A percentile compares a stretch with the other conserved stretches of the same genome.
phyloP scores from a whole-genome alignment of 257 asterid genomes.

The Ilex asprella region DNA sequence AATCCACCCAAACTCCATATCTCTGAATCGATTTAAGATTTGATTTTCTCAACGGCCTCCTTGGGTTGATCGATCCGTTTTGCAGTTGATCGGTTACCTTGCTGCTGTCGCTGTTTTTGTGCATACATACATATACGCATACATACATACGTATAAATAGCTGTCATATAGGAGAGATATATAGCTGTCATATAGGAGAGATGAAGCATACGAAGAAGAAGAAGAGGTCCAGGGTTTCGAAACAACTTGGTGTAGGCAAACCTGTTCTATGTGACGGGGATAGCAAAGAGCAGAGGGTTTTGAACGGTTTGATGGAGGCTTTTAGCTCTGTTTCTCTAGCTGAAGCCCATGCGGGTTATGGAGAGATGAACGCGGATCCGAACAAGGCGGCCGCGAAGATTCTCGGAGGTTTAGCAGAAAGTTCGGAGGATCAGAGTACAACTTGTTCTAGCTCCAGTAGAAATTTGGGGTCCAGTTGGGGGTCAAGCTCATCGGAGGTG shows the following conservation, averaged over 20 bases:
- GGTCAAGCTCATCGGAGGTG: slow-evolving; percentile 24
- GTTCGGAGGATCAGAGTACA: slow-evolving; percentile 63
- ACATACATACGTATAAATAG: too few species aligned
- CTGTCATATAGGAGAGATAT: too few species aligned
- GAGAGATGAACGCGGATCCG: slow-evolving; percentile 40
- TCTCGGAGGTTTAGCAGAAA: slow-evolving; percentile 20
- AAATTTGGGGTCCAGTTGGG: slow-evolving; percentile 28
- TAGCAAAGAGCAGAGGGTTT: slow-evolving; percentile 16
- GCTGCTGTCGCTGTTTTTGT: too few species aligned
- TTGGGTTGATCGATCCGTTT: too few species aligned
- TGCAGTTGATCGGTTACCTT: too few species aligned
- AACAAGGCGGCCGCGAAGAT: slow-evolving; percentile 42
- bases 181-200: not conserved
- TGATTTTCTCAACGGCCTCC: too few species aligned
- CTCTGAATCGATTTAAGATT: too few species aligned
- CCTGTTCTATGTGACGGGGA: not conserved
- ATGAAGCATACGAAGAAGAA: slow-evolving; percentile 61
- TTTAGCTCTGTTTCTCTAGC: slow-evolving; percentile 47
- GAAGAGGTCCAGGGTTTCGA: slow-evolving; percentile 46
- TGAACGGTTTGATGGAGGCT: slow-evolving; percentile 33
- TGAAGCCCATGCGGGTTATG: slow-evolving; percentile 42
- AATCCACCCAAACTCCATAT: too few species aligned
- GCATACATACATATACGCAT: too few species aligned
- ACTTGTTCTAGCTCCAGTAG: slow-evolving; percentile 60
- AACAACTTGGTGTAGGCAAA: slow-evolving; percentile 12